phyloP scores from a whole-genome alignment of 1,139 yeast species.

The Debaryomyces robertsiae region DNA sequence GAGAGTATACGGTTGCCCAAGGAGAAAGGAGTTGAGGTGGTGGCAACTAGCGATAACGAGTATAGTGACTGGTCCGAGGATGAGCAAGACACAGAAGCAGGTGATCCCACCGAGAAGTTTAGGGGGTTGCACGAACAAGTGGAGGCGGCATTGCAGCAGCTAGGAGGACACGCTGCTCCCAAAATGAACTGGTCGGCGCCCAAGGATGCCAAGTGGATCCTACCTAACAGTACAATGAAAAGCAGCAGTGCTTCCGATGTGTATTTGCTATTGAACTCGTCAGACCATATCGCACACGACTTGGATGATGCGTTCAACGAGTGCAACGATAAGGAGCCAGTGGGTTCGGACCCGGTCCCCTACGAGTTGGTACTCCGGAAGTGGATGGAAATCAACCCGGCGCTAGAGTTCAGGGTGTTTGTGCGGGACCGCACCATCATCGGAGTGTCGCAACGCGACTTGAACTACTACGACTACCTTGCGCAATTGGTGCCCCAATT shows the following conservation, averaged over 20 bases:
- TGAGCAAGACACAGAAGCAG: conserved; percentile 17
- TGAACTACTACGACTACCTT: conserved; percentile 77
- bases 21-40: conserved; percentile 37
- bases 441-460: conserved; percentile 83
- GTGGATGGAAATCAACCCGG: conserved; percentile 83
- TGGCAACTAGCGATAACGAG: conserved; percentile 57
- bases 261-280: conserved; percentile 77
- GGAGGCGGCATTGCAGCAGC: conserved; percentile 36
- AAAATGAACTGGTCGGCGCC: conserved; percentile 98
- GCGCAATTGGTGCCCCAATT: conserved; percentile 49
- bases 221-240: conserved; percentile 72
- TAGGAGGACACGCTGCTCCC: conserved; percentile 71
- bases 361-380: conserved; percentile 74
- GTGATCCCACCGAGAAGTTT: conserved; percentile 52
- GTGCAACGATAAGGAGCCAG: conserved; percentile 23
- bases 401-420: conserved; percentile 87
- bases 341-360: conserved; percentile 24
- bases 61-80: conserved; percentile 69
- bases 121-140: conserved; percentile 59
- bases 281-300: conserved; percentile 87
- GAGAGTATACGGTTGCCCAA: conserved; percentile 78
- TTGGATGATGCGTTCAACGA: conserved; percentile 69
- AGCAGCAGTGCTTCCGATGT: conserved; percentile 74
- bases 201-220: conserved; percentile 90
- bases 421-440: conserved; percentile 62